Evolutionary conservation across 208 protist species (phyloP).

Genomic region (Sergeia podlipaevii): DNA sequence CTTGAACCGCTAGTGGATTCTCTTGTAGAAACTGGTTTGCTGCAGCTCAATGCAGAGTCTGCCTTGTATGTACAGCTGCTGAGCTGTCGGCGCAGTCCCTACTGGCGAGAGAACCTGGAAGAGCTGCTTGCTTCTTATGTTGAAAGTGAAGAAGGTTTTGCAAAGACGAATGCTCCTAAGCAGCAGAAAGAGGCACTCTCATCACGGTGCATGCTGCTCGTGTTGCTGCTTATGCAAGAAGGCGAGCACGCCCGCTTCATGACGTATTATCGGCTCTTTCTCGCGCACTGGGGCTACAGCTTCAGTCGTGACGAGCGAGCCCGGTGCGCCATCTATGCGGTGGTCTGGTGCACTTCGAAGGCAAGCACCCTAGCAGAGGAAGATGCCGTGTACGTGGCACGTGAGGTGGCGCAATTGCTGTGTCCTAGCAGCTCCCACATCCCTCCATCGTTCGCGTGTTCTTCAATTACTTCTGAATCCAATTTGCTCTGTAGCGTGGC

Average conservation of each 20-base stretch:
- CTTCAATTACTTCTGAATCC: too few relatives aligned
- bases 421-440: too few relatives aligned
- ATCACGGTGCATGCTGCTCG: conserved; percentile 41
- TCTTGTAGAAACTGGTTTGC: conserved; percentile 43
- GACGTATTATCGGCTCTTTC: conserved; percentile 54
- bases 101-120: conserved; percentile 38
- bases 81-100: conserved; percentile 46
- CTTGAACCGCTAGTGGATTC: conserved; percentile 58
- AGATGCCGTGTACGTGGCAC: conserved; percentile 31
- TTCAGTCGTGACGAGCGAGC: conserved; percentile 23
- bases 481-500: too few relatives aligned
- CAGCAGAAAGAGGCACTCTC: conserved; percentile 25
- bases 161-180: background rate
- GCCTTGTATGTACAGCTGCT: conserved; percentile 56
- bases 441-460: too few relatives aligned
- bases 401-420: conserved; percentile 34
- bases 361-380: conserved; percentile 11
- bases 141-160: background rate
- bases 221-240: conserved; percentile 72
- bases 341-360: conserved; percentile 25
- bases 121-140: conserved; percentile 18
- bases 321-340: conserved; percentile 37
- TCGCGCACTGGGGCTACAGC: conserved; percentile 16
- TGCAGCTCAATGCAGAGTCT: conserved; percentile 50
- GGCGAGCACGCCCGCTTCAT: conserved; percentile 56